Percentiles rank a stretch among this genome's conserved stretches.
phyloP scores from a whole-genome alignment of 148 eudicot species.

The Camellia japonica region DNA sequence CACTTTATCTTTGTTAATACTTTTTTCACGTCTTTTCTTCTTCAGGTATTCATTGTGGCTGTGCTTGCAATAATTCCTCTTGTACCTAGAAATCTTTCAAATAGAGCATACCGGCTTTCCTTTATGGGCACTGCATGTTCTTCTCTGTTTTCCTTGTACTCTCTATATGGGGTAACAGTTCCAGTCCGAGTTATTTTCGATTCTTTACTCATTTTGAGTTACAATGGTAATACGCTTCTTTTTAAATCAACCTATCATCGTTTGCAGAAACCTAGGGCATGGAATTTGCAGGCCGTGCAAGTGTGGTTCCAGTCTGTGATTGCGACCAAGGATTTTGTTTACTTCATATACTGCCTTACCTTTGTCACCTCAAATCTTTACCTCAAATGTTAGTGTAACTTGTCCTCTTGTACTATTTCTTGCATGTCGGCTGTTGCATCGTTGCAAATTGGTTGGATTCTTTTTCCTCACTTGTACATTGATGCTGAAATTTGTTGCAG shows the following conservation, averaged over 20 bases:
- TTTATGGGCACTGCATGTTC: constrained; percentile 89
- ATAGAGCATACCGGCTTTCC: constrained; percentile 82
- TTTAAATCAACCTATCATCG: constrained; percentile 7
- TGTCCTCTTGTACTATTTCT: neutral
- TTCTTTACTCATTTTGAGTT: neutral
- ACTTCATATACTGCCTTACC: constrained; percentile 77
- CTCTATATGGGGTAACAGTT: constrained; percentile 84
- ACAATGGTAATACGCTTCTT: neutral
- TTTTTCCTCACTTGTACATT: constrained; percentile 4
- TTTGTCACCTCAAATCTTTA: constrained; percentile 75
- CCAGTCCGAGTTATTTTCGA: constrained; percentile 9
- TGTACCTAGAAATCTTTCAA: constrained; percentile 68
- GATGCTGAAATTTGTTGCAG: constrained; percentile 40
- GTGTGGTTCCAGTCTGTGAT: constrained; percentile 84
- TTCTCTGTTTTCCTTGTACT: constrained; percentile 83
- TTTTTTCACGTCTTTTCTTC: constrained; percentile 8
- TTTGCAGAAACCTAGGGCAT: constrained; percentile 86
- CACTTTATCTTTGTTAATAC: neutral
- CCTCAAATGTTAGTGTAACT: constrained; percentile 72
- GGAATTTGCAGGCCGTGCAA: constrained; percentile 90
- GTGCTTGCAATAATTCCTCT: constrained; percentile 78
- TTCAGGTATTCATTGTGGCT: constrained; percentile 89
- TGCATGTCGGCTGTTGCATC: neutral
- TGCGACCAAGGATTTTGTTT: constrained; percentile 84
- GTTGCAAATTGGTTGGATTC: constrained; percentile 11